Base-by-base conservation (phyloP, 2,329 filamentous ascomycete genomes). In the Sarocladiaceae sp. region DNA sequence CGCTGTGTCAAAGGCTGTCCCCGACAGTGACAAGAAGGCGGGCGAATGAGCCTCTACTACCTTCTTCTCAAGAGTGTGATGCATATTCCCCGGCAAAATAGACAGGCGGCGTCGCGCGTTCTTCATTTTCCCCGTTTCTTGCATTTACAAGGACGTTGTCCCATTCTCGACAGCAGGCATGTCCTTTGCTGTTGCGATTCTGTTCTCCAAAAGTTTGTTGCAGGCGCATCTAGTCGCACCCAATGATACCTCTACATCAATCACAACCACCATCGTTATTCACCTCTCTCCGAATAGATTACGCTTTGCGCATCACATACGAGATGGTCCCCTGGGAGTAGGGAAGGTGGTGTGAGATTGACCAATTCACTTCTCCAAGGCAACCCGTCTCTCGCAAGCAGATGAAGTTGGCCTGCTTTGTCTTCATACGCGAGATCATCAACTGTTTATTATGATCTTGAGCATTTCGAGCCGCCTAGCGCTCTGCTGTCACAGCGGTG, bases 1-100 rank as follows among this genome's bases (percentile, higher is more conserved):
- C 46, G 79, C 81, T 54, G 66, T 86, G 64, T 72, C 83, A 57
- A 88, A 87, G 73, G 78, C 76, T 56, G 77, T 76, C 56, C 77
- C 80, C 56, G 80, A 80, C 64, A 73, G 65, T 55, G 77, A 73
- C 61, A 82, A 83, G 68, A 77, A 77, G 69, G 74, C 72, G 62
- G 71, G 72, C 66, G 74, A 74, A 61, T 71, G 62, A 66, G 59
- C 61, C 58, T 62, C 55, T 55, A 52, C 53, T 59, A 61, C 55
- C 58, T 60, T 59, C 60, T 62, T 65, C 58, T 65, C 15, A 50
- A 36, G 37, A 50, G 66, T 67, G 66, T 70, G 65, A 66, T 67
- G 71, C 71, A 75, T 76, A 74, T 72, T 63, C 64, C 70, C 66
- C 69, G 68, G 53, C 51, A 53, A 36, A 40, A 78, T 79, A 78